Evolutionary conservation across 2,329 filamentous ascomycete species (phyloP), one percentile per base, ranked within the genome.

Genomic region (Nemania sp.): DNA sequence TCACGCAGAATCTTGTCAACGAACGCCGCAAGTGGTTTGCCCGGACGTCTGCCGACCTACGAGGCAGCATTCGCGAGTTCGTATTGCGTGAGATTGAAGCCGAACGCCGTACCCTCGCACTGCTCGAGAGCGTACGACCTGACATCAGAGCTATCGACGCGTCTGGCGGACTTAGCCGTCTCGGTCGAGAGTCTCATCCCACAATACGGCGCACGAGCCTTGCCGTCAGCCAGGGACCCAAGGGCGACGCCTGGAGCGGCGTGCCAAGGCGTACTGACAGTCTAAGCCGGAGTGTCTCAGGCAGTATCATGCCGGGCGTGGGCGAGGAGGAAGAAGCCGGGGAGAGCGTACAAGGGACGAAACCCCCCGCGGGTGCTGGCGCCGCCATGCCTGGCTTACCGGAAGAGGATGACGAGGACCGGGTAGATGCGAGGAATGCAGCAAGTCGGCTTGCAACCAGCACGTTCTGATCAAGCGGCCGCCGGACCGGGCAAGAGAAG

Each of bases 211-310:
- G 94, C 63, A 78, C 88, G 25, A 94, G 87, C 75, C 78, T 97
- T 67, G 90, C 91, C 15, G 90, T 91, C 48, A 95, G 90, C 70
- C 95, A 99, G 77, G 95, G 95, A 0, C 94, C 95, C 51, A 96
- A 96, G 79, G 95, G 95, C n/a, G 95, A 99, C 75, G 90, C 95
- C 15, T 99, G 95, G 95, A 97, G 92, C 70, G 95, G 95, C 59
- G 92, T 97, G 29, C 91, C 93, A 37, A 85, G 95, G 63, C 85
- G 91, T 57, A 87, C 88, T 32, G 91, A 96, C 69, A 88, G 87
- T n/a, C 77, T 92, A 57, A 89, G 85, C 71, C 84, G 92, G 69
- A 93, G 88, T 72, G 83, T 93, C 66, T 92, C 90, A 54, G 88
- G 92, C 68, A 93, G 88, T 72, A 83, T 92, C 66, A 92, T 90